A percentile compares a stretch with the other conserved stretches of the same genome.
Evolutionary conservation across 1,284 basidiomycete genomes (phyloP).

Genomic region (Pseudozyma hubeiensis): DNA sequence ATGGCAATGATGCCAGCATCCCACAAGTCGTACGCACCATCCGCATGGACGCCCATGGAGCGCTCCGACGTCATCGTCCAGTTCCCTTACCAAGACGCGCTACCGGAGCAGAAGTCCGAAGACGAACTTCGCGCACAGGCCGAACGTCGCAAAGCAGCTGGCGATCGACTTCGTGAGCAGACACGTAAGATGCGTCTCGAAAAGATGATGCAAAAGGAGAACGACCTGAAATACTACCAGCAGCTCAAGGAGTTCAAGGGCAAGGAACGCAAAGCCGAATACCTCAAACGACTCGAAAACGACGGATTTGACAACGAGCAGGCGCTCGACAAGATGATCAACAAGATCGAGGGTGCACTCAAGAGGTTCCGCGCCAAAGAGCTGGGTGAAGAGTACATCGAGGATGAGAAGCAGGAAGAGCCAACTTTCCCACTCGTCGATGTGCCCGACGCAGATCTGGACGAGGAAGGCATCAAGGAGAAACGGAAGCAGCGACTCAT

Average conservation of each 20-base stretch:
- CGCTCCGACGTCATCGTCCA: conserved; percentile 71
- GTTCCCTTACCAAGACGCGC: conserved; percentile 66
- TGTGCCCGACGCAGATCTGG: conserved; percentile 89
- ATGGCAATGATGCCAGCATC: conserved; percentile 68
- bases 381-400: conserved; percentile 70
- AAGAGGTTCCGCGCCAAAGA: conserved; percentile 81
- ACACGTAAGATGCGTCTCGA: conserved; percentile 87
- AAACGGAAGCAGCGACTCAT: conserved; percentile 92
- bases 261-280: conserved; percentile 81
- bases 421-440: conserved; percentile 88
- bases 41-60: conserved; percentile 49
- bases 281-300: conserved; percentile 71
- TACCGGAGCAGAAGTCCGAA: conserved; percentile 86
- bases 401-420: conserved; percentile 76
- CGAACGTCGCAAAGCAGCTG: conserved; percentile 86
- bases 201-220: conserved; percentile 79
- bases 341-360: conserved; percentile 79
- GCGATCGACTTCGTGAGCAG: conserved; percentile 88
- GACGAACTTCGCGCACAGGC: conserved; percentile 84
- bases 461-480: conserved; percentile 92
- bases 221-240: conserved; percentile 80
- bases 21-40: conserved; percentile 79
- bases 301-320: conserved; percentile 79
- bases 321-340: conserved; percentile 78
- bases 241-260: conserved; percentile 77